These are phyloP conservation scores for Alnus glutinosa DNA, from an alignment of 306 rosid genomes.

Conservation along the genomic window DNA sequence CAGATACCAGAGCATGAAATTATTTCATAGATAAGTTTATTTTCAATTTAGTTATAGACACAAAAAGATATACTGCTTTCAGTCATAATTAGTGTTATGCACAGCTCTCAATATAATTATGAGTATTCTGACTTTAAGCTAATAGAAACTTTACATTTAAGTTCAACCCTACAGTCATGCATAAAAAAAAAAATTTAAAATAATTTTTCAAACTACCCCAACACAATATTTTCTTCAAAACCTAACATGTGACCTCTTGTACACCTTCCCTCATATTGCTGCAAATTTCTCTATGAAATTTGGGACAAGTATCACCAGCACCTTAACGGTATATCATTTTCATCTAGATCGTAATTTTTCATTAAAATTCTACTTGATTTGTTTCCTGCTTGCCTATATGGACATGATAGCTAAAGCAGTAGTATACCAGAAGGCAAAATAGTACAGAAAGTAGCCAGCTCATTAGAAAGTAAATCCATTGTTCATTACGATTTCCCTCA, in stretches of 20 bases:
- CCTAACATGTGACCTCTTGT: neutral
- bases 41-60: neutral
- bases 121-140: conserved; percentile 16
- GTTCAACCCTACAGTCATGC: neutral
- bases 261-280: neutral
- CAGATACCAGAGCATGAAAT: conserved; percentile 25
- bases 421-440: neutral
- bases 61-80: conserved; percentile 18
- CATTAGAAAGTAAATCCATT: neutral
- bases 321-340: neutral
- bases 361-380: neutral
- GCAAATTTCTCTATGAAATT: neutral
- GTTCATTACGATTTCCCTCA: neutral
- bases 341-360: neutral
- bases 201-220: neutral
- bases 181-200: neutral
- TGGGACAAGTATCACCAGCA: neutral
- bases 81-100: neutral
- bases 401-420: neutral
- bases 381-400: neutral
- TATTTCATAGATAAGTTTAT: neutral
- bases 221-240: neutral
- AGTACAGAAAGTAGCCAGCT: neutral
- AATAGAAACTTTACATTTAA: conserved; percentile 9
- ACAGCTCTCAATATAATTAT: neutral